A percentile compares a stretch with the other conserved stretches of the same genome.
phyloP scores from a whole-genome alignment of 768 basidiomycete genomes.

The Pisolithus microcarpus region DNA sequence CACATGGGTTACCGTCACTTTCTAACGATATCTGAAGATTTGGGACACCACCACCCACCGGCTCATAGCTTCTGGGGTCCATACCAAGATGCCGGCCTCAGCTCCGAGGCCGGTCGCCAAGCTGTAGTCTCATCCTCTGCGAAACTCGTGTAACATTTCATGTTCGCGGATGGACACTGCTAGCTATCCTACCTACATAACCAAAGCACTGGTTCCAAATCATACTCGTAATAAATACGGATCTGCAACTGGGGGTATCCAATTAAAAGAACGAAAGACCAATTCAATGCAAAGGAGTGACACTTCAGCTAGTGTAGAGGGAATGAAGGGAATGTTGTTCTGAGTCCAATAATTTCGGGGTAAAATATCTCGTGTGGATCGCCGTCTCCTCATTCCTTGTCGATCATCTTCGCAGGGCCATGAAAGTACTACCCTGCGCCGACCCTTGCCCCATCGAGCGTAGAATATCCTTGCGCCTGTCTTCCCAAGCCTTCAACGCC shows the following conservation, averaged over 20 bases:
- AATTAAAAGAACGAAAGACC: slow-evolving; percentile 5
- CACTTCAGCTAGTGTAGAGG: neutral
- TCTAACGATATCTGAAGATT: slow-evolving; percentile 30
- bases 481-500: slow-evolving; percentile 75
- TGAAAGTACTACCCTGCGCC: slow-evolving; percentile 8
- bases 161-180: too few relatives aligned
- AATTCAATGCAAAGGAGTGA: neutral
- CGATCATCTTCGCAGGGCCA: slow-evolving; percentile 5
- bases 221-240: neutral
- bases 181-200: neutral
- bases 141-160: too few relatives aligned
- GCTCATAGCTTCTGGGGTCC: slow-evolving; percentile 47
- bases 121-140: neutral
- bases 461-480: slow-evolving; percentile 54
- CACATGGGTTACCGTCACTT: neutral
- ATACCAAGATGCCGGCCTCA: slow-evolving; percentile 50
- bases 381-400: neutral
- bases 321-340: slow-evolving; percentile 10
- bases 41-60: slow-evolving; percentile 49
- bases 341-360: slow-evolving; percentile 10
- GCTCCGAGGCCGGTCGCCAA: slow-evolving; percentile 5
- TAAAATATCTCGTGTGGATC: neutral
- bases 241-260: slow-evolving; percentile 1
- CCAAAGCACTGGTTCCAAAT: neutral
- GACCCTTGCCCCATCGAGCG: slow-evolving; percentile 42